Conservation (phyloP, 768 basidiomycete genomes). For the Pulveroboletus sp. region DNA sequence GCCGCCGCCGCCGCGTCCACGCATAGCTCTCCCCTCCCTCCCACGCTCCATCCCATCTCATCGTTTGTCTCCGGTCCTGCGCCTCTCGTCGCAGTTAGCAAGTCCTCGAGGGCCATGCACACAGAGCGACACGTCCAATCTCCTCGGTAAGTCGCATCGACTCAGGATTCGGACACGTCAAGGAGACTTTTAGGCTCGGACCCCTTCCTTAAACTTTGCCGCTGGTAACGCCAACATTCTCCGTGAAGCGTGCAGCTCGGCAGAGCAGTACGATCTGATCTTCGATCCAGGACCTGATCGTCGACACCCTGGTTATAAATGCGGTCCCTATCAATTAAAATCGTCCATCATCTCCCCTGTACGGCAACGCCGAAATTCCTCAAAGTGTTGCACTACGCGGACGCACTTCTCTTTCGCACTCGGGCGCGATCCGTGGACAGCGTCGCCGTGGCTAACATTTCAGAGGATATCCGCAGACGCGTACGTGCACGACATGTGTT, state of each 20-base stretch:
- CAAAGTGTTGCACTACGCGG: neutral
- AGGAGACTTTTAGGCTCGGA: conserved; percentile 13
- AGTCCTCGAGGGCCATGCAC: neutral
- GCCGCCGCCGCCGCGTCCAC: neutral
- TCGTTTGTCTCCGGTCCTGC: too few species aligned
- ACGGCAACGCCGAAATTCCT: conserved; percentile 6
- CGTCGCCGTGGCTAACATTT: conserved; percentile 2
- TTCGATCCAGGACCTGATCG: conserved; percentile 31
- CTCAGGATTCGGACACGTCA: conserved; percentile 6
- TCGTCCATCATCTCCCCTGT: conserved; percentile 7
- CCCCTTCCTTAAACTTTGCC: conserved; percentile 4
- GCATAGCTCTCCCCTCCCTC: too few species aligned
- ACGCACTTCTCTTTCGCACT: neutral
- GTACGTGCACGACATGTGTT: conserved; percentile 11
- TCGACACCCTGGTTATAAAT: conserved; percentile 5
- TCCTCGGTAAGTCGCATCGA: conserved; percentile 4
- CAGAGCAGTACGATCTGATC: conserved; percentile 23
- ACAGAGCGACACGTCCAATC: neutral
- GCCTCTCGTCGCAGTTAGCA: too few species aligned
- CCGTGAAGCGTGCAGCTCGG: conserved; percentile 23
- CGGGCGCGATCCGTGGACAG: neutral
- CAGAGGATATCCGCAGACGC: conserved; percentile 14
- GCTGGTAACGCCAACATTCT: conserved; percentile 12
- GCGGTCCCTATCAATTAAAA: conserved; percentile 20
- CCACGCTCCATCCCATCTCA: neutral